phyloP scores from a whole-genome alignment of 2,329 filamentous ascomycete species.

The Ceratocystis variospora region DNA sequence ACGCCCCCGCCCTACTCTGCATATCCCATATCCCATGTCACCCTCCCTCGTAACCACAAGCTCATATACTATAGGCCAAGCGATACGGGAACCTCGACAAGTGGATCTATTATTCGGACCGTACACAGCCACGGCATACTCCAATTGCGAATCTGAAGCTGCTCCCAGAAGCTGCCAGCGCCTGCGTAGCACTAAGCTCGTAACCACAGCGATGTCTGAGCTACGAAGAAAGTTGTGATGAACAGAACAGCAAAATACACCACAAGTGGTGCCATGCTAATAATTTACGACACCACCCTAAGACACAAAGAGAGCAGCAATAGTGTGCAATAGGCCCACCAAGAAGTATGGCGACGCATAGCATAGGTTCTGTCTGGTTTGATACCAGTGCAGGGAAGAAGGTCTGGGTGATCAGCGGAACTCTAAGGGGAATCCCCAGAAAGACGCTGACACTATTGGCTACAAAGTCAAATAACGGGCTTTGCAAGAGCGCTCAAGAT shows the following conservation, averaged over 20 bases:
- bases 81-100: constrained; percentile 77
- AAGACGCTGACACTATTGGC: constrained; percentile 75
- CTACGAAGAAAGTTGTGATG: constrained; percentile 48
- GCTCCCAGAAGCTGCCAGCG: constrained; percentile 81
- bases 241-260: constrained; percentile 74
- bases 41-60: constrained; percentile 40
- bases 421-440: constrained; percentile 68
- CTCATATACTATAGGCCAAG: constrained; percentile 63
- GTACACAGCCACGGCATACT: constrained; percentile 65
- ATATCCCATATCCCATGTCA: not conserved
- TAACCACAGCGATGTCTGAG: constrained; percentile 63
- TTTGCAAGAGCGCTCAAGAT: constrained; percentile 52
- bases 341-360: constrained; percentile 71
- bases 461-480: constrained; percentile 46
- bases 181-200: constrained; percentile 56
- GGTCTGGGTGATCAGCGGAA: constrained; percentile 58
- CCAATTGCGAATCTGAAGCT: constrained; percentile 90
- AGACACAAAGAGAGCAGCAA: constrained; percentile 70
- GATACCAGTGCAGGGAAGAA: not conserved
- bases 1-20: not conserved
- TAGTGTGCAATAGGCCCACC: constrained; percentile 74
- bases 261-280: constrained; percentile 64
- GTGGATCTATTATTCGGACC: constrained; percentile 61
- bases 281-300: constrained; percentile 77
- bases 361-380: constrained; percentile 24